Base-by-base conservation (phyloP, 2,329 filamentous ascomycete species). In the Xylaria polymorpha region DNA sequence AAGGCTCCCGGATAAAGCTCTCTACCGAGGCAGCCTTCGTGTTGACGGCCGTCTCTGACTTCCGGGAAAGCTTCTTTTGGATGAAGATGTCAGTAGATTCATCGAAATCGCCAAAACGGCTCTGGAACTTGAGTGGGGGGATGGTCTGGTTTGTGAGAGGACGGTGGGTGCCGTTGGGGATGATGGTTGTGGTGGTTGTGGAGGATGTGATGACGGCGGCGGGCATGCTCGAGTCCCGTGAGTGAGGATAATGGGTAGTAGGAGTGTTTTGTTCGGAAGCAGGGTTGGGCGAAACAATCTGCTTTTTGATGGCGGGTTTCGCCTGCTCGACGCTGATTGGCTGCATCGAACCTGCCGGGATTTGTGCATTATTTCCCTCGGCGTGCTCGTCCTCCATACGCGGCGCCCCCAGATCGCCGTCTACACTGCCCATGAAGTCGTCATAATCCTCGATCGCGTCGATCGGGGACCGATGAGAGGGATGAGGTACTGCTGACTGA, bases 291-390 rank as follows among this genome's bases (percentile, higher is more conserved):
- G 76, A 75, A 69, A 72, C 73, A 72, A 74, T 75, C 74, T 78
- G 77, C 75, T 77, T 79, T 79, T 79, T 79, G 72, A 72, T 68
- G 71, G 77, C 76, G 74, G 77, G 74, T 79, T 77, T 78, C 75
- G 74, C 73, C 67, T 76, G 71, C 69, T 71, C 70, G 48, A 39
- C 71, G 73, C 73, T 79, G 78, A 79, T 79, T 79, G 78, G 78
- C 71, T 76, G 76, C 67, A 51, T 58, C 58, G 74, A 70, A 62
- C 68, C 73, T 73, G 73, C 76, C 74, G 74, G 75, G 75, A 74
- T 77, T 73, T 75, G 76, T 69, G 76, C 75, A 74, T 77, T 72
- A 74, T 74, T 77, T 74, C 74, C 74, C 74, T 78, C 76, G 74
- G 75, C 74, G 66, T 68, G 70, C 53, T 74, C 72, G 74, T 55